Evolutionary conservation across 345 rosid species (phyloP), one percentile per base, ranked within the genome.

Genomic region (Carallia brachiata): DNA sequence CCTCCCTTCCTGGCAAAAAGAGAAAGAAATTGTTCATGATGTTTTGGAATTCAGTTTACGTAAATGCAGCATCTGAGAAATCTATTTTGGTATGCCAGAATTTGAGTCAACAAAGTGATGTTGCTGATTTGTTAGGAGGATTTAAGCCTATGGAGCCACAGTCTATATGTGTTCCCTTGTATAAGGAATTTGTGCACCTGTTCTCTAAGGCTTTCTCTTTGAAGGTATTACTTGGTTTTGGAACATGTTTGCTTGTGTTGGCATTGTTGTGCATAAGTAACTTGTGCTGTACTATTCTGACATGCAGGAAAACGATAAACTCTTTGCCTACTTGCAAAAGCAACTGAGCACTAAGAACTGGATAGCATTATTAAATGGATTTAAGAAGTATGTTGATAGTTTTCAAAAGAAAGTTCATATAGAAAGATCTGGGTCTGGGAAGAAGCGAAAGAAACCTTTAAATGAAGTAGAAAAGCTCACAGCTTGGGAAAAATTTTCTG

Each of bases 101-200:
- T 75, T 83, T 94, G 83, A 94, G 98, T 83, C 98, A 94, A 78
- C 98, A 91, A 77, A 94, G 97, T 74, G 98, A 94, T 74, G 81
- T 89, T 76, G 90, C 97, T 73, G 97, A 94, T 82, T 81, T 94
- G 53, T 81, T 94, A 75, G 98, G 98, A 70, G 98, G 98, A 36
- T 94, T 90, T 84, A 94, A 89, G 92, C 98, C 98, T 70, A 68
- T 86, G 77, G 91, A 92, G 71, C 83, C 95, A 69, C 83, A 75
- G 63, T 84, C 79, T 73, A 84, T 85, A 59, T 94, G 91, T 78
- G 73, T 77, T 81, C 87, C 86, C 70, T 66, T 94, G 48, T 94
- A 83, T 67, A 86, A 87, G 74, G 97, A 91, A 66, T 91, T 91
- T 72, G 79, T 66, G 63, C 77, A 75, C 68, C 79, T 94, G 54